phyloP scores from a whole-genome alignment of 495 filamentous ascomycete genomes.

The Mytilinidion resinicola region DNA sequence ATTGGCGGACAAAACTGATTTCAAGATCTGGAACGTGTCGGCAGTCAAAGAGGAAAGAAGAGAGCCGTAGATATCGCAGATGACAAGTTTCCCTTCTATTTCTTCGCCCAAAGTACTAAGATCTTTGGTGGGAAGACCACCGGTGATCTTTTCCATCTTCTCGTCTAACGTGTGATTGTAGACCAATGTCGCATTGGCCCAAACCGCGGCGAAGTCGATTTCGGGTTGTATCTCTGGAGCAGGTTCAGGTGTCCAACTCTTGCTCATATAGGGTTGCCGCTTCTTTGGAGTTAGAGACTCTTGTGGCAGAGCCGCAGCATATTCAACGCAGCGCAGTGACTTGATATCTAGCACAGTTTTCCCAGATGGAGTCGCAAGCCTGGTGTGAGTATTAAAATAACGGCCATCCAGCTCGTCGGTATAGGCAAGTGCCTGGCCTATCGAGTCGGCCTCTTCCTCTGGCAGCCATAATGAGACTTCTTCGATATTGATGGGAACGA shows the following conservation, averaged over 20 bases:
- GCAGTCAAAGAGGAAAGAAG: no score
- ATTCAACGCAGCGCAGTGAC: not conserved
- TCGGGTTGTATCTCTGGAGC: no score
- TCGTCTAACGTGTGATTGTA: not conserved
- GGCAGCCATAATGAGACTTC: not conserved
- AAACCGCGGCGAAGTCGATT: no score
- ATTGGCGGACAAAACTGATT: not conserved
- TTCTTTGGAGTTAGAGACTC: not conserved
- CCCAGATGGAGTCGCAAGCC: not conserved
- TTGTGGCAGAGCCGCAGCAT: not conserved
- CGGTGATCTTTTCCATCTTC: not conserved
- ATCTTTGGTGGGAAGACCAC: not conserved
- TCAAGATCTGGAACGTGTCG: not conserved
- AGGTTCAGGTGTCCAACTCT: no score
- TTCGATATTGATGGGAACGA: constrained; percentile 7
- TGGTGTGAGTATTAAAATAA: constrained; percentile 8
- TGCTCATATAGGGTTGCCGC: constrained; percentile 4
- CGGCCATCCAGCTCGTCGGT: constrained; percentile 5
- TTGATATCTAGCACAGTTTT: constrained; percentile 2
- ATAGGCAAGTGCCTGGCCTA: not conserved
- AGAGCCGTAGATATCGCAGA: no score
- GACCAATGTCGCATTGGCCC: no score
- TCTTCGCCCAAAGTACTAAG: no score
- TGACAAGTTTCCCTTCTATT: no score
- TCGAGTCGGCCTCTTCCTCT: not conserved